Conservation (phyloP, 768 basidiomycete species). For the Termitomyces sp. region DNA sequence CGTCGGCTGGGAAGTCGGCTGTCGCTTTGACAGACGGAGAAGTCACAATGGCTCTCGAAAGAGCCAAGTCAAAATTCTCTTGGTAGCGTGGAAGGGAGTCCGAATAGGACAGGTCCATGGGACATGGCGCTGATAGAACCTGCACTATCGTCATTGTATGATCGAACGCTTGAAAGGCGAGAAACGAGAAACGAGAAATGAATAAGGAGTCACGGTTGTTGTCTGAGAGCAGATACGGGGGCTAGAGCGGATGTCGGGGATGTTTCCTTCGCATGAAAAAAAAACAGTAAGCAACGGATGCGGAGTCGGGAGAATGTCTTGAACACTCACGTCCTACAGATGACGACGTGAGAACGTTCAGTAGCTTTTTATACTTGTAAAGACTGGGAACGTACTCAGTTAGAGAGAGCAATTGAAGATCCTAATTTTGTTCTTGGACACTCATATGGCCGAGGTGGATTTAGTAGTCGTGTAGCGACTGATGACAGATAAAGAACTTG, state of each 20-base stretch:
- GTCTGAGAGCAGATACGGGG: constrained; percentile 8
- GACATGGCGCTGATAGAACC: constrained; percentile 34
- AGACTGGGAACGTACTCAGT: constrained; percentile 46
- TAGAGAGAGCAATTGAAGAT: constrained; percentile 79
- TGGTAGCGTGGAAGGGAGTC: constrained; percentile 17
- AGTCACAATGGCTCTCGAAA: constrained; percentile 28
- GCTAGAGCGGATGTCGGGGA: constrained; percentile 51
- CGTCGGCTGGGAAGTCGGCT: constrained; percentile 17
- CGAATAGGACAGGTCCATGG: constrained; percentile 28
- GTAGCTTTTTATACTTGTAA: constrained; percentile 11
- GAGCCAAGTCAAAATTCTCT: constrained; percentile 49
- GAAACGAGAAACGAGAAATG: constrained; percentile 13
- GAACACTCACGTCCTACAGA: constrained; percentile 63
- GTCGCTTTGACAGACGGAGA: constrained; percentile 50
- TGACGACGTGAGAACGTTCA: constrained; percentile 56
- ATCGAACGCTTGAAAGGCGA: constrained; percentile 58
- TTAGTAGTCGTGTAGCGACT: constrained; percentile 38
- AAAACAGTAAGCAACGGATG: constrained; percentile 16
- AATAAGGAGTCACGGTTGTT: constrained; percentile 6
- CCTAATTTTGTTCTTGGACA: constrained; percentile 71
- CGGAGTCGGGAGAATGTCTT: background rate
- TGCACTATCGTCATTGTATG: constrained; percentile 57
- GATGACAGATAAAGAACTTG: constrained; percentile 12
- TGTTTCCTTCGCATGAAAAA: constrained; percentile 61
- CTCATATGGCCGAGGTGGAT: constrained; percentile 50